Percentiles rank a stretch among this genome's conserved stretches.
phyloP scores from a whole-genome alignment of 208 protist genomes.

The Plasmodiophora brassicae region DNA sequence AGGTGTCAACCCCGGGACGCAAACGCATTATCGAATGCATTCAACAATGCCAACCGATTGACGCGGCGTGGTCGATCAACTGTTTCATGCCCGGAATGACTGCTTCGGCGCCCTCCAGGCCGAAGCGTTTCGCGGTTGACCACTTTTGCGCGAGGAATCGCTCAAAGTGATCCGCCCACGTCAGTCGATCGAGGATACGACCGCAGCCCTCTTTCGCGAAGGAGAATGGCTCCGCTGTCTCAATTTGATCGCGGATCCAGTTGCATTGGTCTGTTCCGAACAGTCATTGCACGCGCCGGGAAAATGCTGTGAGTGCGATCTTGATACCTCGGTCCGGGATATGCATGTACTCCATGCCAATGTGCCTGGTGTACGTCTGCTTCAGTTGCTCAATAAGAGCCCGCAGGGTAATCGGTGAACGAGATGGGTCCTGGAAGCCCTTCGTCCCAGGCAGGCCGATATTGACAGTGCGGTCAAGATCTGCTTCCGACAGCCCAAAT shows the following conservation, averaged over 20 bases:
- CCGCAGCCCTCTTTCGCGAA: neutral
- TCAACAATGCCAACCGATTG: constrained; percentile 10
- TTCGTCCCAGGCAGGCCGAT: neutral
- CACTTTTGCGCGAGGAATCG: constrained; percentile 46
- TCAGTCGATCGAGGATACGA: constrained; percentile 69
- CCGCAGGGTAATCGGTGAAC: neutral
- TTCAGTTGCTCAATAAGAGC: constrained; percentile 52
- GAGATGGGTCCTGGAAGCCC: neutral
- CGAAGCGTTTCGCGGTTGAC: constrained; percentile 87
- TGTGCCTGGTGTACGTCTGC: constrained; percentile 73
- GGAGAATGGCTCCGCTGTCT: constrained; percentile 59
- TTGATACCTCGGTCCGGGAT: constrained; percentile 66
- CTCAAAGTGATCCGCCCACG: constrained; percentile 83
- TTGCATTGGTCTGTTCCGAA: constrained; percentile 57
- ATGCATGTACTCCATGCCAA: constrained; percentile 89
- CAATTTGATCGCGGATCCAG: constrained; percentile 80
- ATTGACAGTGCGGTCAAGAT: neutral
- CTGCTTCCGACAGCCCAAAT: neutral
- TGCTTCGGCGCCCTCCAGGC: constrained; percentile 87
- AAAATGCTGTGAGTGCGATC: neutral
- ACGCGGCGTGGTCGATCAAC: constrained; percentile 48
- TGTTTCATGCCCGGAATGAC: constrained; percentile 85
- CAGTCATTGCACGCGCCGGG: neutral
- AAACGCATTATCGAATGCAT: too few species aligned
- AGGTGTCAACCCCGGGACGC: too few species aligned